phyloP scores from a whole-genome alignment of 129 eudicot species.

The Ambrosia trifida region DNA sequence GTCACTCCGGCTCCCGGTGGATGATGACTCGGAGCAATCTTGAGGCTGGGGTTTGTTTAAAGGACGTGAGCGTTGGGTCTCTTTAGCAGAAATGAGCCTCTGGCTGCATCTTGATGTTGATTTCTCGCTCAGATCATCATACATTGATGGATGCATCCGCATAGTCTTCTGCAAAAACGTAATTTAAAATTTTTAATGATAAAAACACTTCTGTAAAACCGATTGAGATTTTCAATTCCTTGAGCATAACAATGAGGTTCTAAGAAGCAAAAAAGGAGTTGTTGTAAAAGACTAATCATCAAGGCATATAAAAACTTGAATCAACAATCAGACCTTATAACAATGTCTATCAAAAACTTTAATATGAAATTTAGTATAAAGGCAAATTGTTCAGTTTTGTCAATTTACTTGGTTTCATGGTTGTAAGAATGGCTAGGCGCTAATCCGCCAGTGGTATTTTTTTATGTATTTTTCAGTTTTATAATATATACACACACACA shows the following conservation, averaged over 20 bases:
- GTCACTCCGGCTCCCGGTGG: constrained; percentile 41
- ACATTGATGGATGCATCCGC: constrained; percentile 77
- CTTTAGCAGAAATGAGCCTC: constrained; percentile 57
- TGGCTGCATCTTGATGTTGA: constrained; percentile 70
- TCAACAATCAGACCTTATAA: background rate
- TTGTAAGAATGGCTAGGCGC: too few species aligned
- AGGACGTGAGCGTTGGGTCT: constrained; percentile 27
- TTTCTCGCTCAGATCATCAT: constrained; percentile 45
- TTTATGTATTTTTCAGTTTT: too few species aligned
- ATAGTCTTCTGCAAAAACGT: constrained; percentile 42
- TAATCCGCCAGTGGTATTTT: too few species aligned
- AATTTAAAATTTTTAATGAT: background rate
- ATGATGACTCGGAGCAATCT: constrained; percentile 43
- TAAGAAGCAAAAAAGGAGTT: background rate
- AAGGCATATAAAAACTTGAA: background rate
- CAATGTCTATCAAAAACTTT: background rate
- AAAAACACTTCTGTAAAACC: background rate
- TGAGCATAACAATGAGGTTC: background rate
- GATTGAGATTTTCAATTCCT: background rate
- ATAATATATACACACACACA: too few species aligned
- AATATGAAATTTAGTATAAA: background rate
- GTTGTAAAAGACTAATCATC: background rate
- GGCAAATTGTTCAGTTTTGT: background rate
- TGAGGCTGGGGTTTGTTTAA: constrained; percentile 30
- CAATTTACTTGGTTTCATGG: background rate